Evolutionary conservation across 2,329 filamentous ascomycete species (phyloP), one percentile per base, ranked within the genome.

Genomic region (Davidsoniella eucalypti): DNA sequence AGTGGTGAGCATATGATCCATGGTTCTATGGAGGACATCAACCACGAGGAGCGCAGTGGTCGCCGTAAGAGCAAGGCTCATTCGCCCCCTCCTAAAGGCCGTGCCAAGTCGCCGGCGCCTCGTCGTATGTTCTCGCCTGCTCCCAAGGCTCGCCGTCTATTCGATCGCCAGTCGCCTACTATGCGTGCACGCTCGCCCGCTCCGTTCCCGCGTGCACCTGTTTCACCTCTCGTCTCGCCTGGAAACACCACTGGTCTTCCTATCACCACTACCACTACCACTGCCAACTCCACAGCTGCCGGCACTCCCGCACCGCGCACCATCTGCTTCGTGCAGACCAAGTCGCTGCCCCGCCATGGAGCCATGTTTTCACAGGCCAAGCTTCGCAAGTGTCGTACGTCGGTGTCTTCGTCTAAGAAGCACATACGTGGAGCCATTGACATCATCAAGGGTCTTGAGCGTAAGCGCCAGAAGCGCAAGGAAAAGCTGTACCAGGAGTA

Each of bases 391-490:
- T 58, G 61, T 55, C 64, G 69, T 48, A 59, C 66, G 49, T 65
- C 67, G 52, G 53, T 56, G 14, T 52, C 55, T 6, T 57, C 61
- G 5, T 60, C 61, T 45, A 73, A 81, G 47, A 67, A 78, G 40
- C 87, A 92, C 55, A 76, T 86, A 8, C 84, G 92, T 55, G 87
- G 87, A n/a, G 88, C 92, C 36, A 93, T 98, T 57, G 92, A 96
- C 64, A 98, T 95, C 54, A 85, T 95, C 65, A 94, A 94, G 64
- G 92, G 92, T 7, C 75, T 98, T 1, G 92, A 98, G 68, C 82
- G 85, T 65, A 96, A 94, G 69, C 82, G 88, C 23, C 85, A 92
- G 67, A 81, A 92, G 56, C 84, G 92, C 58, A 87, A 84, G 67
- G 88, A 96, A 65, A 94, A 95, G 65, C 84, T 87, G 60, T 82